Evolutionary conservation across 257 asterid genomes (phyloP), one percentile per base, ranked within the genome.

Genomic region (Solanum dulcamara): DNA sequence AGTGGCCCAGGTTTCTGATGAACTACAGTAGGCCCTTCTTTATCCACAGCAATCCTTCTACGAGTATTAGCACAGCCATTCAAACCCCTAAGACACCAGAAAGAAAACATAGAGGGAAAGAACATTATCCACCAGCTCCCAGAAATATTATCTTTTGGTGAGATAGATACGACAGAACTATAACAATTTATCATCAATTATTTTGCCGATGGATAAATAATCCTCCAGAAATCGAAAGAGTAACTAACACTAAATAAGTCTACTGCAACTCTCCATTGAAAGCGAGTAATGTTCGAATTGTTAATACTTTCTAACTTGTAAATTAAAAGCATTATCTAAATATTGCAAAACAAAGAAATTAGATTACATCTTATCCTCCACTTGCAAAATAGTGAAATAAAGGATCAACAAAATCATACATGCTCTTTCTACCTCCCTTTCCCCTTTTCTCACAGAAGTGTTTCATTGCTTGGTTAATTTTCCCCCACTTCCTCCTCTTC

Each of bases 1-100:
- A 97, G 91, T 12, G 98, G 97, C 53, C 98, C 98, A 40, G 94
- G 93, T 90, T 93, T 94, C 88, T 91, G 97, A 88, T 88, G 93
- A 88, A 92, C 93, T 86, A 89, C 87, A 75, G 91, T 88, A 68
- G 93, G 93, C 48, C 93, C 97, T 88, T 88, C 94, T 86, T 88
- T 90, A 81, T 89, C 93, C 86, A 88, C 84, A 80, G 89, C 38
- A 50, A 68, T 46, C 87, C 91, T 86, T 87, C 92, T 88, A 83
- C 88, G 91, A 88, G 88, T 85, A 84, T 83, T 90, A 67, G 91
- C 90, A 67, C 92, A 88, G 74, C 88, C 95, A 86, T 91, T 90
- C 91, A 91, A 88, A 87, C 84, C 95, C 92, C 99, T 95, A 86
- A 57, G 85, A 85, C 59, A 68, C 57, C 81, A 68, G 32, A 48